Conservation (phyloP, 2,329 filamentous ascomycete species). For the Furcasterigmium sp. region DNA sequence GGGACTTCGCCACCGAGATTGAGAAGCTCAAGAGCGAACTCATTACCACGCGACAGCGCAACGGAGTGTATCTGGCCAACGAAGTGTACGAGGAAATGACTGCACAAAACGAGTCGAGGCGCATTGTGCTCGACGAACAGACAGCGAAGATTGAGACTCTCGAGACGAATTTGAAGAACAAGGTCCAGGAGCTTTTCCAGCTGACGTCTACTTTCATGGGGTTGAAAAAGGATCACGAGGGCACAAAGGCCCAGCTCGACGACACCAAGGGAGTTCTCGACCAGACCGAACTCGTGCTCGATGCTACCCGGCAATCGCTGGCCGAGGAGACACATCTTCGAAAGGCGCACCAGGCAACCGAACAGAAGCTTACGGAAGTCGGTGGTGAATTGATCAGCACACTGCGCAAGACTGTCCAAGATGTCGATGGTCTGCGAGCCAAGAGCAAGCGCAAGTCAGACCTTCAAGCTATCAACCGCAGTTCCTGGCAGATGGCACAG, state of each 20-base stretch:
- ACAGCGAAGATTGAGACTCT: conserved; percentile 87
- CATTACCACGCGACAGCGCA: conserved; percentile 85
- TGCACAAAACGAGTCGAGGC: conserved; percentile 83
- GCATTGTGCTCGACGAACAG: conserved; percentile 90
- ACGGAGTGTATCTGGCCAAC: conserved; percentile 89
- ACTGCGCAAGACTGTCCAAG: conserved; percentile 69
- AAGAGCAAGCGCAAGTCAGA: conserved; percentile 85
- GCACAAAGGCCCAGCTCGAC: conserved; percentile 65
- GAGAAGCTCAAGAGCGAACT: conserved; percentile 92
- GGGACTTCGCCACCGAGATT: conserved; percentile 87
- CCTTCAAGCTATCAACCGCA: conserved; percentile 73
- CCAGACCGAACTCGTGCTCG: conserved; percentile 80
- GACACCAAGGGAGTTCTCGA: conserved; percentile 77
- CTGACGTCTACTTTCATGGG: conserved; percentile 83
- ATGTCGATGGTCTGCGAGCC: conserved; percentile 76
- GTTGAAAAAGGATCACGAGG: conserved; percentile 85
- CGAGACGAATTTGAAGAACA: conserved; percentile 85
- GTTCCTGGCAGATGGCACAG: conserved; percentile 73
- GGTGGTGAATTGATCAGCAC: conserved; percentile 74
- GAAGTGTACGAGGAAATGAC: conserved; percentile 89
- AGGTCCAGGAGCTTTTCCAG: conserved; percentile 85
- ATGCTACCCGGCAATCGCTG: conserved; percentile 69
- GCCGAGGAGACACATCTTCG: conserved; percentile 75
- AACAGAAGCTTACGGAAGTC: conserved; percentile 67
- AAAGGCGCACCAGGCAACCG: conserved; percentile 81